Evolutionary conservation across 1,284 basidiomycete species (phyloP).

Genomic region (Pisolithus thermaeus): DNA sequence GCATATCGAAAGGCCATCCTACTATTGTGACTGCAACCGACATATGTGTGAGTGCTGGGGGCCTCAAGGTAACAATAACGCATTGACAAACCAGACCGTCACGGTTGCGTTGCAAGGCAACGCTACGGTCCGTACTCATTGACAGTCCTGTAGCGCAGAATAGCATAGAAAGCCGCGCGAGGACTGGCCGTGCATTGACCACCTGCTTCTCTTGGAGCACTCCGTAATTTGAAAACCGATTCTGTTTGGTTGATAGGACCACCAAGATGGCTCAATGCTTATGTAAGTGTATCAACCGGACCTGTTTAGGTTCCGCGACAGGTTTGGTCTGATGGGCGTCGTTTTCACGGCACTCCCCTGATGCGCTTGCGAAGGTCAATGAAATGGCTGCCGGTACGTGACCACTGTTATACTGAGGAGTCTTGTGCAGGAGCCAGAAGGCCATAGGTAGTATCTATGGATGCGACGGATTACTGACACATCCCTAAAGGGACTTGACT

Average conservation of each 20-base stretch:
- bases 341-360: neutral
- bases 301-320: neutral
- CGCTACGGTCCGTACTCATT: neutral
- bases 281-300: neutral
- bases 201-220: too few relatives aligned
- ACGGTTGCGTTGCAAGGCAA: neutral
- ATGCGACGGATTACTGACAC: neutral
- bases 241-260: too few relatives aligned
- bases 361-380: neutral
- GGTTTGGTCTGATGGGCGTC: neutral
- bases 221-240: too few relatives aligned
- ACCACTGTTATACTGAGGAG: too few relatives aligned
- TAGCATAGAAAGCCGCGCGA: neutral
- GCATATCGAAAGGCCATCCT: neutral
- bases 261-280: too few relatives aligned
- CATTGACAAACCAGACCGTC: too few relatives aligned
- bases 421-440: neutral
- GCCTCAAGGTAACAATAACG: too few relatives aligned
- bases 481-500: neutral
- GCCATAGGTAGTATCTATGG: neutral
- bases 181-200: neutral
- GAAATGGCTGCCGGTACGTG: neutral
- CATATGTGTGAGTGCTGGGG: neutral
- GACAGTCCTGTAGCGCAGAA: neutral
- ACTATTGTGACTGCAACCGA: neutral